A percentile compares a stretch with the other conserved stretches of the same genome.
phyloP scores from a whole-genome alignment of 2,329 filamentous ascomycete species.

The Sporothrix euskadiensis region DNA sequence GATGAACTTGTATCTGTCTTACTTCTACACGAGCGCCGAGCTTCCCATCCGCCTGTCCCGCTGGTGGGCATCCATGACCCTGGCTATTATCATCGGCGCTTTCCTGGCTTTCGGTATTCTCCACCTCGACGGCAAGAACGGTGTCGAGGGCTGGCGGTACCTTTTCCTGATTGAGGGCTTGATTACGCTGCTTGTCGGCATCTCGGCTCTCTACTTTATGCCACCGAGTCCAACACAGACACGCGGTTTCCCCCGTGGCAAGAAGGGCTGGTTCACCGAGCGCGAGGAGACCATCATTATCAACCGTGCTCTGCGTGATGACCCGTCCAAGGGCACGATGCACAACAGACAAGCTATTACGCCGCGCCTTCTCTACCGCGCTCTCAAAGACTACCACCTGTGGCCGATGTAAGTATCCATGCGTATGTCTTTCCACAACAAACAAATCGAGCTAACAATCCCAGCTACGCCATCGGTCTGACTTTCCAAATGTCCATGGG shows the following conservation, averaged over 20 bases:
- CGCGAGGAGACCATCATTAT: constrained; percentile 60
- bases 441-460: not conserved
- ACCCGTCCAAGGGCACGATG: constrained; percentile 61
- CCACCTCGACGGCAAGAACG: constrained; percentile 43
- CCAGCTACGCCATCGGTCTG: constrained; percentile 46
- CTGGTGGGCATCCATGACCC: constrained; percentile 46
- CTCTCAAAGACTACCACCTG: constrained; percentile 44
- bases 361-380: constrained; percentile 50
- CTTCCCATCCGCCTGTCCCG: constrained; percentile 44
- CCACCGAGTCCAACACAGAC: constrained; percentile 55
- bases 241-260: constrained; percentile 54
- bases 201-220: constrained; percentile 57
- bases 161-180: constrained; percentile 58
- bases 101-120: constrained; percentile 45
- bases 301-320: constrained; percentile 59
- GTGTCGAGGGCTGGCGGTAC: constrained; percentile 49
- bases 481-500: constrained; percentile 54
- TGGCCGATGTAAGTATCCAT: constrained; percentile 48
- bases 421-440: too few relatives aligned
- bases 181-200: constrained; percentile 50
- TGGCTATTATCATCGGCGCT: constrained; percentile 44
- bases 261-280: constrained; percentile 61
- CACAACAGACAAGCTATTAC: constrained; percentile 61
- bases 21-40: constrained; percentile 48
- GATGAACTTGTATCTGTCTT: constrained; percentile 46